A percentile compares a stretch with the other conserved stretches of the same genome.
phyloP scores from a whole-genome alignment of 495 filamentous ascomycete species.

The Xylaria intraflava region DNA sequence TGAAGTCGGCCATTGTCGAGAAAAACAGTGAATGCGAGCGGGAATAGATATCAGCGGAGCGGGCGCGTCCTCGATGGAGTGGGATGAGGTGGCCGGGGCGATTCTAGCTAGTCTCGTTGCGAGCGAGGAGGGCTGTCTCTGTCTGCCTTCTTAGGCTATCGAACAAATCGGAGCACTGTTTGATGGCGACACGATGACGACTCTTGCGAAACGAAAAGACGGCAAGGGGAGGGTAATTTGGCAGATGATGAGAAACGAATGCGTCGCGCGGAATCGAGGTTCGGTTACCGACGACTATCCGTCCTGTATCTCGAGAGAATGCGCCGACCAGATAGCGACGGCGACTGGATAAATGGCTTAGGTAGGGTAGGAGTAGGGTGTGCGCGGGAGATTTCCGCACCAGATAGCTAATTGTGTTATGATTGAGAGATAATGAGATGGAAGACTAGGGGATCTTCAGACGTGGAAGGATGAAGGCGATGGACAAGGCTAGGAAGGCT shows the following conservation, averaged over 20 bases:
- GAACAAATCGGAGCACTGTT: background rate
- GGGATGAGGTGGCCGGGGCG: background rate
- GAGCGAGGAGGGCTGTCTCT: background rate
- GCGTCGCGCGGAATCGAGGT: background rate
- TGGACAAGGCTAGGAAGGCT: background rate
- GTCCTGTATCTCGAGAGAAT: background rate
- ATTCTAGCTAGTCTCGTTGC: background rate
- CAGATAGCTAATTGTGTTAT: background rate
- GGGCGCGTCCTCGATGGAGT: background rate
- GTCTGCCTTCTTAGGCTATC: background rate
- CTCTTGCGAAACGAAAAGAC: background rate
- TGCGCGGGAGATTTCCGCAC: background rate
- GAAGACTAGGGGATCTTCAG: background rate
- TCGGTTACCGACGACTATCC: background rate
- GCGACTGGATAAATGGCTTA: background rate
- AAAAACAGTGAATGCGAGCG: background rate
- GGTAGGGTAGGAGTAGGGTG: background rate
- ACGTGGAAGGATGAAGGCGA: constrained; percentile 2
- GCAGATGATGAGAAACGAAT: background rate
- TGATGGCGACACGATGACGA: background rate
- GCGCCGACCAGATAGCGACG: background rate
- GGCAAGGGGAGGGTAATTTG: background rate
- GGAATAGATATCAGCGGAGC: background rate
- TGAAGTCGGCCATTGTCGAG: constrained; percentile 39
- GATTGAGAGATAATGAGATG: background rate